phyloP scores from a whole-genome alignment of 2,329 filamentous ascomycete species.

The Phoma sp. region DNA sequence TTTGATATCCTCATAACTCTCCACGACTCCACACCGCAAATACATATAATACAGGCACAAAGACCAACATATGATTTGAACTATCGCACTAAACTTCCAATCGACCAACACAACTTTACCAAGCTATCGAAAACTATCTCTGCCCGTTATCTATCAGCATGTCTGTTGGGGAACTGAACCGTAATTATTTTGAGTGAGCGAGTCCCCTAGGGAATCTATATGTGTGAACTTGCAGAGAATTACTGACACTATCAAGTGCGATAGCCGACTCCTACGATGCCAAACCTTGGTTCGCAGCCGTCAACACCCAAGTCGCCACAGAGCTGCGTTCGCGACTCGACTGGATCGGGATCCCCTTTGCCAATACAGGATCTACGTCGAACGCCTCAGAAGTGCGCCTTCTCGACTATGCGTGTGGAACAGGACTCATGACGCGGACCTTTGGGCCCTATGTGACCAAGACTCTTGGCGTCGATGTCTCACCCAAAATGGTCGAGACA shows the following conservation, averaged over 20 bases:
- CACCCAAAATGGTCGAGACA: slow-evolving; percentile 70
- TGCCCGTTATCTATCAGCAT: slow-evolving; percentile 19
- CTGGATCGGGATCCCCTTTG: slow-evolving; percentile 68
- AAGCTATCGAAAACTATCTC: background rate
- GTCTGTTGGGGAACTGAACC: slow-evolving; percentile 44
- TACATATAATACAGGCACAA: background rate
- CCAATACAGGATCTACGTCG: slow-evolving; percentile 41
- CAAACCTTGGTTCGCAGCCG: slow-evolving; percentile 59
- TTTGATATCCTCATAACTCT: slow-evolving; percentile 5
- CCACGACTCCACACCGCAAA: background rate
- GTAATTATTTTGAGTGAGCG: slow-evolving; percentile 44
- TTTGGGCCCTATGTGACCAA: slow-evolving; percentile 67
- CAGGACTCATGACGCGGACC: slow-evolving; percentile 66
- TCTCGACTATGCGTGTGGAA: slow-evolving; percentile 79
- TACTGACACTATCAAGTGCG: slow-evolving; percentile 48
- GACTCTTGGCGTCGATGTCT: slow-evolving; percentile 72
- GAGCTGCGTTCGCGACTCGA: slow-evolving; percentile 60
- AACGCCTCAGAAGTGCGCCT: slow-evolving; percentile 54
- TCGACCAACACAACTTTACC: no score
- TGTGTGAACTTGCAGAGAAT: no score
- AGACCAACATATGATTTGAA: no score
- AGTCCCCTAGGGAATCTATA: background rate
- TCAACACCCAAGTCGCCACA: slow-evolving; percentile 60
- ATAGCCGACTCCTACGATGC: slow-evolving; percentile 63
- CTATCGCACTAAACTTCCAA: no score